These are phyloP conservation scores for Cryptococcus sp. DNA, from an alignment of 1,284 basidiomycete species.

Conservation along the genomic window DNA sequence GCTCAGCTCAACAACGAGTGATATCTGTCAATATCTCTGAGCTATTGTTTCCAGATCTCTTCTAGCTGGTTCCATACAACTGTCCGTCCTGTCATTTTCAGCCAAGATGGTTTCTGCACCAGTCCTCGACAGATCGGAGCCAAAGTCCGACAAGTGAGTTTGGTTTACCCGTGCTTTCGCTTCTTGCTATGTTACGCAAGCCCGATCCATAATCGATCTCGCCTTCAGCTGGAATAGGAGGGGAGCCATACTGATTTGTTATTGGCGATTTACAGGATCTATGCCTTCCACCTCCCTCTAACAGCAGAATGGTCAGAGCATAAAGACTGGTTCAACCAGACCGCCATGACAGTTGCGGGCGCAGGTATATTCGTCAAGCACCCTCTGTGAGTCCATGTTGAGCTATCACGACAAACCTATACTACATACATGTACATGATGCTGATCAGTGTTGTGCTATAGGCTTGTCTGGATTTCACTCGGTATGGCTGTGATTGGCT, in stretches of 20 bases:
- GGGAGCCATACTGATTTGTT: background rate
- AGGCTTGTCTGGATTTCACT: conserved; percentile 47
- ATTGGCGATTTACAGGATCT: conserved; percentile 26
- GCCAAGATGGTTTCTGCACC: conserved; percentile 41
- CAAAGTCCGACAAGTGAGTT: conserved; percentile 44
- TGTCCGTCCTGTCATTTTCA: no score
- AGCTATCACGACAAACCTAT: background rate
- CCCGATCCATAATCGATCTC: background rate
- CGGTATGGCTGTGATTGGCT: conserved; percentile 34
- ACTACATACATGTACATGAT: background rate
- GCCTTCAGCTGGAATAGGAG: background rate
- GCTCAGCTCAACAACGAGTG: no score
- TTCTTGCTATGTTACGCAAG: background rate
- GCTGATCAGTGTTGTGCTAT: background rate
- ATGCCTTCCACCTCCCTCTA: conserved; percentile 44
- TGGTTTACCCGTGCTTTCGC: background rate
- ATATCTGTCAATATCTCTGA: no score
- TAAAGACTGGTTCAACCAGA: conserved; percentile 39
- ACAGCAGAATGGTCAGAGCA: conserved; percentile 45
- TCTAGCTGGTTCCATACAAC: no score
- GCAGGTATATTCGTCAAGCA: conserved; percentile 52
- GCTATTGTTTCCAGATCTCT: no score
- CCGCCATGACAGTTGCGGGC: conserved; percentile 46
- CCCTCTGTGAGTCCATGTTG: conserved; percentile 38
- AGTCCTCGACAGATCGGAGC: conserved; percentile 47